Conservation (phyloP, 305 asterid species). For the Ajuga reptans region DNA sequence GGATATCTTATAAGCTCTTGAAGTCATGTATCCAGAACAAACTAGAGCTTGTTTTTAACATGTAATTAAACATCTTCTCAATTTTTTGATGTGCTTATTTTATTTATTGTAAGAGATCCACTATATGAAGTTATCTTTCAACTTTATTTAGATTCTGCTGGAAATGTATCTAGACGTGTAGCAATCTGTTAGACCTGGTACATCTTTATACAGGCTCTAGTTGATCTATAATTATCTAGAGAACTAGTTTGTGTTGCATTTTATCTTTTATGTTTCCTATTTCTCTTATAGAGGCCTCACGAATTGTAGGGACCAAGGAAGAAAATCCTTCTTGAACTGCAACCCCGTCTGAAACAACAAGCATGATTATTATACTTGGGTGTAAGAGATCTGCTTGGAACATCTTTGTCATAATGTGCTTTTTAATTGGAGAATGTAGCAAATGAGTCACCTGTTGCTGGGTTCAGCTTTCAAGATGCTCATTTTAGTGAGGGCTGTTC, state of each 20-base stretch:
- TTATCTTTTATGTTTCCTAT: neutral
- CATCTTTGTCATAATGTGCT: constrained; percentile 6
- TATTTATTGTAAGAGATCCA: neutral
- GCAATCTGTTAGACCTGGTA: neutral
- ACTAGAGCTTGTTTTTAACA: neutral
- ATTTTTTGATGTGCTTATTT: neutral
- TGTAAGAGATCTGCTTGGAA: constrained; percentile 14
- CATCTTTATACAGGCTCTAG: neutral
- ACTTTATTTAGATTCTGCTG: neutral
- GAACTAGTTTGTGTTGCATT: neutral
- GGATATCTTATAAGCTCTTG: neutral
- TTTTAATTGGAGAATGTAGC: constrained; percentile 13
- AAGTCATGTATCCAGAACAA: neutral
- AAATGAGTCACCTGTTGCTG: neutral
- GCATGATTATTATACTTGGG: constrained; percentile 25
- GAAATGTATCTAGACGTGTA: neutral
- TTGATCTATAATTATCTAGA: neutral
- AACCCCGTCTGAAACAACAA: constrained; percentile 50
- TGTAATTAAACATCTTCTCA: neutral
- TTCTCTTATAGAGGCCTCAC: constrained; percentile 14
- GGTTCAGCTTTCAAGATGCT: constrained; percentile 14
- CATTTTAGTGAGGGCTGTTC: constrained; percentile 12
- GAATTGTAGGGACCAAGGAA: constrained; percentile 77
- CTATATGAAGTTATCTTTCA: neutral
- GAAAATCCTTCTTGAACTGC: constrained; percentile 58